Conservation (phyloP, 2,329 filamentous ascomycete genomes). For the Paramyrothecium sp. region DNA sequence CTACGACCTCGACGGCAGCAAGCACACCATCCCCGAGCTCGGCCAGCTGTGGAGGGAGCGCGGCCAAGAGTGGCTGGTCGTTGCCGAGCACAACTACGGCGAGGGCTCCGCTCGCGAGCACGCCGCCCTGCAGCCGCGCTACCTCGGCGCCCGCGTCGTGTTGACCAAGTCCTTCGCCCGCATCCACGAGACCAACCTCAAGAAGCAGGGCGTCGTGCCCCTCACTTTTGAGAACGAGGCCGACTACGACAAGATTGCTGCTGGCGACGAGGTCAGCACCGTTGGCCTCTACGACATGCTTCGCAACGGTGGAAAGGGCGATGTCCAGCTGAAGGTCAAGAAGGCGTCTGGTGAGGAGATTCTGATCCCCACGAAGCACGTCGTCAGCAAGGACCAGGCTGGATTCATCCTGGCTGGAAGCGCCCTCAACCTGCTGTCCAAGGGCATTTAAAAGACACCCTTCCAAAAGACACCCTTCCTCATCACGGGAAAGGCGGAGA, state of each 20-base stretch:
- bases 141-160: conserved; percentile 81
- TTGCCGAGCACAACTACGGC: conserved; percentile 97
- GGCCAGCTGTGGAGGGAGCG: conserved; percentile 78
- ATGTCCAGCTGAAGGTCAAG: conserved; percentile 69
- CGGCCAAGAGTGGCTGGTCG: conserved; percentile 81
- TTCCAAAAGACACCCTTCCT: neutral
- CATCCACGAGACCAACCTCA: conserved; percentile 93
- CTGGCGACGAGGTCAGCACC: conserved; percentile 80
- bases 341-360: conserved; percentile 61
- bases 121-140: conserved; percentile 86
- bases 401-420: conserved; percentile 91
- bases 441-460: conserved; percentile 33
- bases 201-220: conserved; percentile 96
- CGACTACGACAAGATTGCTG: conserved; percentile 82
- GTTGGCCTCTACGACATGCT: conserved; percentile 83
- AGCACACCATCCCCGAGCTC: conserved; percentile 81
- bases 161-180: conserved; percentile 85
- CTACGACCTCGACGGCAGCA: conserved; percentile 78
- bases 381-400: conserved; percentile 85
- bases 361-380: conserved; percentile 77
- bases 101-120: conserved; percentile 89
- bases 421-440: conserved; percentile 85
- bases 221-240: conserved; percentile 85
- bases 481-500: neutral
- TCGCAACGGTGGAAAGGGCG: conserved; percentile 71